A percentile compares a stretch with the other conserved stretches of the same genome.
Evolutionary conservation across 1,139 yeast genomes (phyloP).

Genomic region (Geotrichum citri-aurantii): DNA sequence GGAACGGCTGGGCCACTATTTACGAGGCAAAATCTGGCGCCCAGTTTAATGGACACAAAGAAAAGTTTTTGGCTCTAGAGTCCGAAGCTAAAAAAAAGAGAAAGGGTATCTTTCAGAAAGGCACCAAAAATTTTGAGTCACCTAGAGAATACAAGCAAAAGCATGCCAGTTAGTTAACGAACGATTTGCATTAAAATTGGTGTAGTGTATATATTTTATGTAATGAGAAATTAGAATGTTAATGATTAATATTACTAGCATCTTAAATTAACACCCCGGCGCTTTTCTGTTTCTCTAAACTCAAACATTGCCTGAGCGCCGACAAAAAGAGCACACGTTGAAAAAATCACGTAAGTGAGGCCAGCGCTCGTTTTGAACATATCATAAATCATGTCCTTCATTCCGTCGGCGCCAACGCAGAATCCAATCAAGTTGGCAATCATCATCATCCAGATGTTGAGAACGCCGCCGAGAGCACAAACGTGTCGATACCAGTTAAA

Average conservation of each 20-base stretch:
- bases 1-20: constrained; percentile 75
- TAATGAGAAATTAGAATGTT: neutral
- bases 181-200: neutral
- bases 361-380: constrained; percentile 72
- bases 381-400: constrained; percentile 54
- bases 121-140: constrained; percentile 51
- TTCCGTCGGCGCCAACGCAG: constrained; percentile 87
- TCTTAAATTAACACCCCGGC: constrained; percentile 74
- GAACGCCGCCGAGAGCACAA: constrained; percentile 82
- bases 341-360: constrained; percentile 51
- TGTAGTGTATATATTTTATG: too few species aligned
- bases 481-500: constrained; percentile 63
- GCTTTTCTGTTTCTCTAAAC: constrained; percentile 74
- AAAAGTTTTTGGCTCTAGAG: constrained; percentile 54
- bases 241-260: constrained; percentile 42
- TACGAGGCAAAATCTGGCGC: constrained; percentile 80
- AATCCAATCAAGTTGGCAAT: constrained; percentile 92
- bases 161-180: constrained; percentile 4
- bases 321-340: constrained; percentile 66
- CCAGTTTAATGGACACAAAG: constrained; percentile 76
- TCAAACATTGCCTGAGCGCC: constrained; percentile 96
- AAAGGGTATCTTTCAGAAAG: constrained; percentile 62
- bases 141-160: constrained; percentile 74
- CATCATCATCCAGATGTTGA: constrained; percentile 97
- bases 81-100: constrained; percentile 49